These are phyloP conservation scores for Pulveroboletus sp. DNA, from an alignment of 768 basidiomycete species.

Conservation along the genomic window DNA sequence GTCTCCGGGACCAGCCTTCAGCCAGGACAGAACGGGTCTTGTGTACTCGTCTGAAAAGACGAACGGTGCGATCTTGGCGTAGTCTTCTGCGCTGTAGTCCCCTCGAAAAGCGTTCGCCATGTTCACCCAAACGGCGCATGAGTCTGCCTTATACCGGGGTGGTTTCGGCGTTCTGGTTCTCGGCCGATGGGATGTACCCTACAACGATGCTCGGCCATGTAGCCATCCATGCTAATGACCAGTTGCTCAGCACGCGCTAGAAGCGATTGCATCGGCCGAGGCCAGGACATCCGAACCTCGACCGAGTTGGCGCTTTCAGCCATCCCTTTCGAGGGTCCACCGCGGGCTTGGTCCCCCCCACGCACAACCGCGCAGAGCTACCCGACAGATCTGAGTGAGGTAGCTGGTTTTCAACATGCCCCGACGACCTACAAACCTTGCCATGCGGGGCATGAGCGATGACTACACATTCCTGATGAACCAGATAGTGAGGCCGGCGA, in stretches of 20 bases:
- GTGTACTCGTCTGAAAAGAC: conserved; percentile 55
- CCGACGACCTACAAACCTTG: background rate
- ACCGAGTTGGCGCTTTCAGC: no score
- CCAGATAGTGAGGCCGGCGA: background rate
- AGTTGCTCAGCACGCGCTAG: background rate
- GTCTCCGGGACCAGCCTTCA: conserved; percentile 63
- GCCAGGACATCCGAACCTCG: conserved; percentile 11
- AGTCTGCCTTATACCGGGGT: conserved; percentile 1
- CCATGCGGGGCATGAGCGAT: background rate
- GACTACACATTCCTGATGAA: background rate
- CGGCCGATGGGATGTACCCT: conserved; percentile 16
- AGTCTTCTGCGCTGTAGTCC: conserved; percentile 57
- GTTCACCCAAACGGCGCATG: background rate
- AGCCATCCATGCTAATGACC: background rate
- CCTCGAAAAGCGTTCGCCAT: conserved; percentile 10
- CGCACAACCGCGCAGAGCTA: background rate
- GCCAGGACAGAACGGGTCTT: conserved; percentile 51
- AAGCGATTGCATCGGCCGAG: conserved; percentile 17
- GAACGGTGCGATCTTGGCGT: conserved; percentile 62
- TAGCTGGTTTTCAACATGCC: background rate
- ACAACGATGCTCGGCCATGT: background rate
- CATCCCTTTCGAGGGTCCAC: no score
- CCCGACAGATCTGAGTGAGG: background rate
- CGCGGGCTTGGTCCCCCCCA: background rate
- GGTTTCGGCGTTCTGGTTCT: conserved; percentile 13